Evolutionary conservation across 176 grass and related monocot species (phyloP), one percentile per base, ranked within the genome.

Genomic region (Secale cereale): DNA sequence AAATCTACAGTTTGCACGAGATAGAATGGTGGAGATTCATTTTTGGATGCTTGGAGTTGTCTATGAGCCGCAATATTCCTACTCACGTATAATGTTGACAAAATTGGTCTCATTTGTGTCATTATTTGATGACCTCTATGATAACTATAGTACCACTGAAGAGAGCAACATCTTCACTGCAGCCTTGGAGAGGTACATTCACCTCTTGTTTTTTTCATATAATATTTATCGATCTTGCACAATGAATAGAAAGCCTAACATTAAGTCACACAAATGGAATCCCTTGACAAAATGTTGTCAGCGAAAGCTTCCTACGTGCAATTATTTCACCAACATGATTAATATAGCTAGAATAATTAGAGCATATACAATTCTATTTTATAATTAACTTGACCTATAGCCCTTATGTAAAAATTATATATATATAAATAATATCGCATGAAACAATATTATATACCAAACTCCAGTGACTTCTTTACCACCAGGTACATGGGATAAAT

Each of bases 51-150:
- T 81, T 3, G 86, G 74, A 41, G 43, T 81, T 30, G 15, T 86
- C 23, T 89, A 68, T 80, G 92, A 94, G 52, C 89, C 92, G 0
- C 74, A 65, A 5, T 80, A 79, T 50, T 89, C 83, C 10, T 72
- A 37, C n/a, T 10, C 92, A 8, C 46, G 92, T 27, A 40, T 63
- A 54, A 89, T 91, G 25, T 17, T 76, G 3, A 72, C 78, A 28
- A 86, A 94, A 35, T 5, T 85, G 40, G 37, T 62, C 30, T 2
- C 65, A 0, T 13, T 91, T 0, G 3, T 54, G 0, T 81, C 61
- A 23, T 4, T 94, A 6, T 8, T 89, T 28, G 92, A 94, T 87
- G 92, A 94, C 40, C 70, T 85, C 27, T 94, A 78, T 78, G 92
- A 91, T 27, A 74, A 73, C 68, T 65, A 86, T 36, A 74, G 76